These are phyloP conservation scores for Coffea humblotiana DNA, from an alignment of 305 asterid genomes.

Conservation along the genomic window DNA sequence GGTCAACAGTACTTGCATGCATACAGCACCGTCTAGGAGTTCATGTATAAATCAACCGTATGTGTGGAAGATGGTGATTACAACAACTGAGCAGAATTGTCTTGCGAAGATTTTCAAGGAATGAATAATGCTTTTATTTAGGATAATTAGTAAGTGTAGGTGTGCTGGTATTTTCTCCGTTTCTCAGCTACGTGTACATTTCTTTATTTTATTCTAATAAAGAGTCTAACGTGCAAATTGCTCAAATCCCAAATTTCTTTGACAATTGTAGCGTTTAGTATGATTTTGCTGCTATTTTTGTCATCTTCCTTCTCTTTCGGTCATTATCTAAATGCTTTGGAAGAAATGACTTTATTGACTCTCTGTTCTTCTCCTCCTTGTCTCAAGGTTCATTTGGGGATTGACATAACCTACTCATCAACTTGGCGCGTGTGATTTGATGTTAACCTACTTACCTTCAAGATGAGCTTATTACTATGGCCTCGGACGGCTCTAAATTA, in stretches of 20 bases:
- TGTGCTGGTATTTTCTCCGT: neutral
- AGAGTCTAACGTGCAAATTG: neutral
- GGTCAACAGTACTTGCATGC: no score
- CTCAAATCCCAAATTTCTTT: neutral
- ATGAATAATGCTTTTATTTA: neutral
- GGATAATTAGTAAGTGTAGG: neutral
- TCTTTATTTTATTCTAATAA: neutral
- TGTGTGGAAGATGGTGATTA: neutral
- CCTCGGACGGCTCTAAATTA: neutral
- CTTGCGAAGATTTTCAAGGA: neutral
- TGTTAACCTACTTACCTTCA: constrained; percentile 2
- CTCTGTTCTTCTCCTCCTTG: neutral
- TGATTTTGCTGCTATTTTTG: neutral
- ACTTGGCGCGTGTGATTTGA: neutral
- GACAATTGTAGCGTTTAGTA: neutral
- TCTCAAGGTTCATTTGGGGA: neutral
- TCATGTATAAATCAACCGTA: neutral
- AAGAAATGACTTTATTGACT: neutral
- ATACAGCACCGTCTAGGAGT: no score
- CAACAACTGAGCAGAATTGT: neutral
- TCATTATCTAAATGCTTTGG: neutral
- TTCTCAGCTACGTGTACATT: neutral
- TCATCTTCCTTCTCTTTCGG: neutral
- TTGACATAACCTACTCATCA: neutral
- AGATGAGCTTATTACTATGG: neutral